Conservation (phyloP, 768 basidiomycete species). For the Trametes cingulata region DNA sequence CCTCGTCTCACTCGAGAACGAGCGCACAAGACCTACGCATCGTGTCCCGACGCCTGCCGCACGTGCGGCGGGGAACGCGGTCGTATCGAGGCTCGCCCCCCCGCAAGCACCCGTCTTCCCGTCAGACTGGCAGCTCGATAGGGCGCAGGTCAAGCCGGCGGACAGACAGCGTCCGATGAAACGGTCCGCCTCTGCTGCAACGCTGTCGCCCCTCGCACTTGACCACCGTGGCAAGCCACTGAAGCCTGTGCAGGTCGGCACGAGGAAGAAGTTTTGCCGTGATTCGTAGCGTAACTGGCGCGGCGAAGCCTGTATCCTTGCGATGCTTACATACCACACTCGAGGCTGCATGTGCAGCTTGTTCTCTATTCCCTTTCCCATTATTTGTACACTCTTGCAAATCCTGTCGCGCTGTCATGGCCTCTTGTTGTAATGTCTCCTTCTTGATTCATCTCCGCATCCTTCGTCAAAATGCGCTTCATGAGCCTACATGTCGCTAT, state of each 20-base stretch:
- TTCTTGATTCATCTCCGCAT: no score
- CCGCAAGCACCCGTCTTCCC: neutral
- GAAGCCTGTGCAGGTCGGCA: constrained; percentile 1
- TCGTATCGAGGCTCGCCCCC: neutral
- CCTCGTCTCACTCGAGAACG: neutral
- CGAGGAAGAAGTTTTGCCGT: constrained; percentile 2
- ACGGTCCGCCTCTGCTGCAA: neutral
- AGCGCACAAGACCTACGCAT: neutral
- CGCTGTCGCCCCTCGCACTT: neutral
- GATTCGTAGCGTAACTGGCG: neutral
- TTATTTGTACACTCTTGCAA: no score
- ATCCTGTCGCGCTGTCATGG: no score
- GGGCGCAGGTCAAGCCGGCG: neutral
- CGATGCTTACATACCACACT: no score
- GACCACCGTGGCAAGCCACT: constrained; percentile 2
- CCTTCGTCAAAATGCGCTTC: no score
- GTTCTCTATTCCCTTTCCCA: no score
- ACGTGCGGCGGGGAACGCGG: neutral
- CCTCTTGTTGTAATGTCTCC: no score
- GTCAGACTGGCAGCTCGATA: neutral
- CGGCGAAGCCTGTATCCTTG: no score
- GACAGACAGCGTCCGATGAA: neutral
- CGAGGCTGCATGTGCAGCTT: no score
- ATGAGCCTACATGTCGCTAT: no score
- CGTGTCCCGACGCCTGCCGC: neutral